Conservation (phyloP, 2,329 filamentous ascomycete genomes). For the Calycina herbarum region DNA sequence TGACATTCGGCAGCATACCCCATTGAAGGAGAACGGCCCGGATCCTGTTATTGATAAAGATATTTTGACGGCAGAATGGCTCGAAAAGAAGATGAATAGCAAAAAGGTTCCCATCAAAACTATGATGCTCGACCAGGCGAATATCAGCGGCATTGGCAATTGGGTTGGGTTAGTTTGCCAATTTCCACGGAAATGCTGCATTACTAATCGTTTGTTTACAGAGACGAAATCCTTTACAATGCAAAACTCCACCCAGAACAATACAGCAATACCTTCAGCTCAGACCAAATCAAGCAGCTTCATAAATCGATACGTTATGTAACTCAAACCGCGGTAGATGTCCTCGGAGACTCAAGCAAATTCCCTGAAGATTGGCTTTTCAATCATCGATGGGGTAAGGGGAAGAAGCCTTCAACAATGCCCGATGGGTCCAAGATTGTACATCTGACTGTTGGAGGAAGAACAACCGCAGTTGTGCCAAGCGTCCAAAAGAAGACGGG, state of each 20-base stretch:
- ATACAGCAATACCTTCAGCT: constrained; percentile 78
- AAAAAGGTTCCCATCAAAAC: constrained; percentile 89
- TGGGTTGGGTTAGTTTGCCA: constrained; percentile 71
- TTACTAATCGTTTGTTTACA: constrained; percentile 29
- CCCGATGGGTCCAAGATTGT: constrained; percentile 84
- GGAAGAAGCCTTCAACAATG: constrained; percentile 70
- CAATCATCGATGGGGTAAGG: constrained; percentile 85
- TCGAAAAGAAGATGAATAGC: constrained; percentile 67
- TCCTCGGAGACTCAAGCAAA: constrained; percentile 76
- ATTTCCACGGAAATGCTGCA: background rate
- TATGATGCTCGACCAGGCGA: constrained; percentile 80
- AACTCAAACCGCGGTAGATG: constrained; percentile 75
- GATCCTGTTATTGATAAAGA: constrained; percentile 86
- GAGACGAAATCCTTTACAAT: constrained; percentile 89
- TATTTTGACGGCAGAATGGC: constrained; percentile 72
- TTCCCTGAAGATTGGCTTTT: constrained; percentile 91
- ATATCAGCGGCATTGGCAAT: constrained; percentile 91
- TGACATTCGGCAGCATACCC: constrained; percentile 73
- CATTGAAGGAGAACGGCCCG: constrained; percentile 87
- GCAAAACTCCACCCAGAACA: constrained; percentile 89
- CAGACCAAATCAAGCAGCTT: constrained; percentile 69
- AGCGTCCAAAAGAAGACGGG: constrained; percentile 76
- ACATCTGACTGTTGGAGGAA: constrained; percentile 84
- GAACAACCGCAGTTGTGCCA: constrained; percentile 88
- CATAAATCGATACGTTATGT: constrained; percentile 75